Percentiles rank a stretch among this genome's conserved stretches.
These are phyloP conservation scores for Nakazawaea ishiwadae DNA, from an alignment of 805 yeast species.

Conservation along the genomic window DNA sequence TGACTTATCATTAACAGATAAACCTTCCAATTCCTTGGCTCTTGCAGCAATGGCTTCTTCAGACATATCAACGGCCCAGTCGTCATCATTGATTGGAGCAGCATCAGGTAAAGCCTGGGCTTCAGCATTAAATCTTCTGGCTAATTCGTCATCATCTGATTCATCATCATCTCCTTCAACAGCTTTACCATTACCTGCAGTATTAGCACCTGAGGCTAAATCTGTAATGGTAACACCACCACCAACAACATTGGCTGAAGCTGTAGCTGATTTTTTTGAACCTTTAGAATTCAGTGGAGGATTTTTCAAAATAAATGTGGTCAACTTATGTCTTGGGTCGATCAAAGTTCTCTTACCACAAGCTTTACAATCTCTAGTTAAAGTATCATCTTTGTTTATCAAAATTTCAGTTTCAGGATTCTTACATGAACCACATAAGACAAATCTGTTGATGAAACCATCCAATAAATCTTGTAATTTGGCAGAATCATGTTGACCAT, in stretches of 20 bases:
- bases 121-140: slow-evolving; percentile 78
- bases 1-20: slow-evolving; percentile 39
- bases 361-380: slow-evolving; percentile 94
- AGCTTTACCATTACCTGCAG: slow-evolving; percentile 24
- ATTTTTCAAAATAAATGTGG: slow-evolving; percentile 85
- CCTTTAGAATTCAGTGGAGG: slow-evolving; percentile 69
- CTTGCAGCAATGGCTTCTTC: slow-evolving; percentile 94
- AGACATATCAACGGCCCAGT: slow-evolving; percentile 97
- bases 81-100: slow-evolving; percentile 75
- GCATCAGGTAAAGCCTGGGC: slow-evolving; percentile 65
- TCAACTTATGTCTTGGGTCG: slow-evolving; percentile 81
- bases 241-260: slow-evolving; percentile 84
- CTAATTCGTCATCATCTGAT: slow-evolving; percentile 68
- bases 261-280: slow-evolving; percentile 80
- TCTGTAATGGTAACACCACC: slow-evolving; percentile 81
- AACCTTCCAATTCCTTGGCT: slow-evolving; percentile 79
- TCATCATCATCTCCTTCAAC: slow-evolving; percentile 38
- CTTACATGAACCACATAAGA: slow-evolving; percentile 89
- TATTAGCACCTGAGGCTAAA: slow-evolving; percentile 51
- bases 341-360: slow-evolving; percentile 88
- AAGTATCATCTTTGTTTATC: slow-evolving; percentile 65
- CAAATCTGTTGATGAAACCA: slow-evolving; percentile 90
- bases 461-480: slow-evolving; percentile 92
- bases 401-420: slow-evolving; percentile 96
- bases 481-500: slow-evolving; percentile 88